Conservation (phyloP, 495 filamentous ascomycete genomes). For the Corynascus novoguineensis region DNA sequence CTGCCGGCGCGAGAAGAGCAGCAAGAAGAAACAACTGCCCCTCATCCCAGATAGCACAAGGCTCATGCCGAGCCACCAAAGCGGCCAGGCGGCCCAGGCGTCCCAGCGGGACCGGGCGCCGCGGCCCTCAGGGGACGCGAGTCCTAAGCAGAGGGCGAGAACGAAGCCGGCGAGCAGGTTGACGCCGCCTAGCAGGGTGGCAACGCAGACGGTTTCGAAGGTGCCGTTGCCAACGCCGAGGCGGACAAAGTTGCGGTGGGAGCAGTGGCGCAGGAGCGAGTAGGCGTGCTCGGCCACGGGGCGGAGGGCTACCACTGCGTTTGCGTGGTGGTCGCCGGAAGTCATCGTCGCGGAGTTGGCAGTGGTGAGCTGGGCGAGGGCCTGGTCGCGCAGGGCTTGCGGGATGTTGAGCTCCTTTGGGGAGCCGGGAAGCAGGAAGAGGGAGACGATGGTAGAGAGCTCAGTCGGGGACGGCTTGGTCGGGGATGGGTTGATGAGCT, state of each 20-base stretch:
- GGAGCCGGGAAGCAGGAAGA: constrained; percentile 34
- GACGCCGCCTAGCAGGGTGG: constrained; percentile 34
- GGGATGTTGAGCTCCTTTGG: constrained; percentile 42
- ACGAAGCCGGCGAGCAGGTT: constrained; percentile 32
- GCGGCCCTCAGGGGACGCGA: constrained; percentile 29
- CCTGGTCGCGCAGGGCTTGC: constrained; percentile 27
- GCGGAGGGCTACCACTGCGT: constrained; percentile 26
- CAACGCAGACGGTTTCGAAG: constrained; percentile 40
- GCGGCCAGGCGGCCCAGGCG: constrained; percentile 35
- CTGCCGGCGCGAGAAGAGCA: constrained; percentile 39
- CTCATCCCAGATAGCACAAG: constrained; percentile 34
- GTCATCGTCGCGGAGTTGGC: no score
- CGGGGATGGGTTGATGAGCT: not conserved
- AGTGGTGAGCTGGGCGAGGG: constrained; percentile 27
- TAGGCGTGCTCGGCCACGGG: constrained; percentile 41
- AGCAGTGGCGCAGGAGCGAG: constrained; percentile 45
- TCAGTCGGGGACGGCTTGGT: constrained; percentile 20
- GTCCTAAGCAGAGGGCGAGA: constrained; percentile 29
- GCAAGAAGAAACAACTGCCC: constrained; percentile 40
- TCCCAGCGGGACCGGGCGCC: constrained; percentile 34
- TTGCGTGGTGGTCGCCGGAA: not conserved
- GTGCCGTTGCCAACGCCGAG: constrained; percentile 42
- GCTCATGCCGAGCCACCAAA: constrained; percentile 37
- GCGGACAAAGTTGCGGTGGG: constrained; percentile 47
- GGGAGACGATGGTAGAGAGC: constrained; percentile 32